Evolutionary conservation across 345 rosid species (phyloP).

Genomic region (Fremontodendron californicum): DNA sequence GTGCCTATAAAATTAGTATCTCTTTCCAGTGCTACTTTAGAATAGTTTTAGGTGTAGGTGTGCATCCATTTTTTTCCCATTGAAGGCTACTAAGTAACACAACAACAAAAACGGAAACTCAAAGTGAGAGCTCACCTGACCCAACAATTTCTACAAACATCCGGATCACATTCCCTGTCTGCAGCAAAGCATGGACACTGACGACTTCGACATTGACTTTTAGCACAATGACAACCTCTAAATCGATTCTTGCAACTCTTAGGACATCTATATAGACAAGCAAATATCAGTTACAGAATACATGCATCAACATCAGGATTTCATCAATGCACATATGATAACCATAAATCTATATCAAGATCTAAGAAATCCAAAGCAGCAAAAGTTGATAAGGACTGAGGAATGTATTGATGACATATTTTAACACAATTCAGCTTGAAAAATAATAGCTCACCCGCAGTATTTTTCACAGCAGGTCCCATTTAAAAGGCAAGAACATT

Average conservation of each 20-base stretch:
- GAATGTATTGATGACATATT: not conserved
- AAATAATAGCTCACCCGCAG: slow-evolving; percentile 74
- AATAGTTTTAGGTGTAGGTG: not conserved
- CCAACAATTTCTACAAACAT: slow-evolving; percentile 99
- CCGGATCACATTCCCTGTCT: slow-evolving; percentile 99
- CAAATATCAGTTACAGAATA: slow-evolving; percentile 16
- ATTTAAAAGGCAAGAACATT: slow-evolving; percentile 79
- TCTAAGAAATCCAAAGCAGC: not conserved
- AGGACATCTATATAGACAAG: slow-evolving; percentile 57
- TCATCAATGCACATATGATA: not conserved
- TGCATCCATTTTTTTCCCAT: not conserved
- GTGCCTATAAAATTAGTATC: not conserved
- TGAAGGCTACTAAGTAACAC: not conserved
- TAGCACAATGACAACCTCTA: slow-evolving; percentile 99
- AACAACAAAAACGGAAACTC: slow-evolving; percentile 11
- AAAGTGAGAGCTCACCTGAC: slow-evolving; percentile 62
- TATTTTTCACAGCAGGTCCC: slow-evolving; percentile 99
- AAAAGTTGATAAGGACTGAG: not conserved
- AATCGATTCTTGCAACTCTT: slow-evolving; percentile 44
- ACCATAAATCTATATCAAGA: not conserved
- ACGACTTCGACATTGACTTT: slow-evolving; percentile 99
- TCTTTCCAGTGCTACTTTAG: not conserved
- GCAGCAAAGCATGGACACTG: slow-evolving; percentile 99
- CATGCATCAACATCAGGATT: slow-evolving; percentile 7
- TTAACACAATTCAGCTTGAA: not conserved